These are phyloP conservation scores for Penicillium canariense DNA, from an alignment of 495 filamentous ascomycete genomes.

Conservation along the genomic window DNA sequence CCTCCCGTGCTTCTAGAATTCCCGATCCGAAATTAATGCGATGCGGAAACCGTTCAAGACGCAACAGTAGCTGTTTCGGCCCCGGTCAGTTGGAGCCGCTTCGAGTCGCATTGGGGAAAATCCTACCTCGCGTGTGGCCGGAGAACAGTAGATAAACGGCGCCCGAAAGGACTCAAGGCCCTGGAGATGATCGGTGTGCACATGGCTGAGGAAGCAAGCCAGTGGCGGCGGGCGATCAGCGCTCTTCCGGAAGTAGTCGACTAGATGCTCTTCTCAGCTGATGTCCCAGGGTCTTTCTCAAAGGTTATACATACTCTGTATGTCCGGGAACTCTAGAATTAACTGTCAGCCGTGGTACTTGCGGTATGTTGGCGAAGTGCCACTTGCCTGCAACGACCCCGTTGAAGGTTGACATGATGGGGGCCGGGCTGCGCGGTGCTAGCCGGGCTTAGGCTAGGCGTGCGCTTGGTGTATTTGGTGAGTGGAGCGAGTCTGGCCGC, in stretches of 20 bases:
- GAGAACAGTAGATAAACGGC: slow-evolving; percentile 88
- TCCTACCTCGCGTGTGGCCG: slow-evolving; percentile 71
- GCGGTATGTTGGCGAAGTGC: not conserved
- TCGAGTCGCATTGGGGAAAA: not conserved
- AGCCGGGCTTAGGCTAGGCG: not conserved
- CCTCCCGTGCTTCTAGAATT: slow-evolving; percentile 67
- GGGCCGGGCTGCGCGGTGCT: not conserved
- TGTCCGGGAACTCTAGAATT: slow-evolving; percentile 39
- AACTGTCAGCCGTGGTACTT: not conserved
- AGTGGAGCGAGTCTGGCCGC: not conserved
- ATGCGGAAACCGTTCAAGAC: slow-evolving; percentile 72
- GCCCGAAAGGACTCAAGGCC: slow-evolving; percentile 75
- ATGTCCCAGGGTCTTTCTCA: slow-evolving; percentile 2
- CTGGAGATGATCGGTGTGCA: slow-evolving; percentile 86
- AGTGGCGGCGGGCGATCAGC: slow-evolving; percentile 59
- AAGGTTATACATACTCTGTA: slow-evolving; percentile 34
- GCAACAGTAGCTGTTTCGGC: slow-evolving; percentile 54
- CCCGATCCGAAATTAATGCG: slow-evolving; percentile 75
- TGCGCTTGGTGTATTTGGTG: not conserved
- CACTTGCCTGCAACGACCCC: slow-evolving; percentile 59
- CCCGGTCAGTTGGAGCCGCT: not conserved
- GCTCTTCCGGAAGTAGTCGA: slow-evolving; percentile 78
- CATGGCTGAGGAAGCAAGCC: slow-evolving; percentile 89
- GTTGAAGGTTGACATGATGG: slow-evolving; percentile 75
- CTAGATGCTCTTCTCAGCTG: slow-evolving; percentile 31